A percentile compares a stretch with the other conserved stretches of the same genome.
Evolutionary conservation across 257 asterid genomes (phyloP).

Genomic region (Paulownia fortunei): DNA sequence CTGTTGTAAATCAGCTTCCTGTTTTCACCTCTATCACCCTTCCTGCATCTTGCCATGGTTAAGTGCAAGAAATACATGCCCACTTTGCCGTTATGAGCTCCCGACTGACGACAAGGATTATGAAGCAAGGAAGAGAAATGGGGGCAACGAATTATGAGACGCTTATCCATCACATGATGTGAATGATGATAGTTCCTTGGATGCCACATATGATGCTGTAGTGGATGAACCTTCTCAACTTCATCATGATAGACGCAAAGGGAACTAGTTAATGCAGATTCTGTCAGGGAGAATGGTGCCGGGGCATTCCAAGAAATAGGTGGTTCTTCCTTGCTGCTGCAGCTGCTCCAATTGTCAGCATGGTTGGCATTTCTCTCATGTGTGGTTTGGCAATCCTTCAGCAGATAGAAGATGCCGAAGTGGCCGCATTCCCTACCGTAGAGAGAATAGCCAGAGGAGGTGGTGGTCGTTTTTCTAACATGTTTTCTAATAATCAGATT

Average conservation of each 20-base stretch:
- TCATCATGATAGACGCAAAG: slow-evolving; percentile 22
- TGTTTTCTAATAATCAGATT: slow-evolving; percentile 11
- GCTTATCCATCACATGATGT: slow-evolving; percentile 40
- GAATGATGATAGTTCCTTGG: no score
- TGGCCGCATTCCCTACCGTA: slow-evolving; percentile 32
- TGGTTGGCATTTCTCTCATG: slow-evolving; percentile 67
- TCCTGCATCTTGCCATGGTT: slow-evolving; percentile 89
- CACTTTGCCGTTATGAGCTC: slow-evolving; percentile 90
- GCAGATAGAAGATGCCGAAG: slow-evolving; percentile 46
- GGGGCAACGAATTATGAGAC: slow-evolving; percentile 28
- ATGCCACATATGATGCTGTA: slow-evolving; percentile 37
- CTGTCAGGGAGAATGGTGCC: slow-evolving; percentile 24
- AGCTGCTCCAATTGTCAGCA: slow-evolving; percentile 73
- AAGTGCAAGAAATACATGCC: slow-evolving; percentile 83
- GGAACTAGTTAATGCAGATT: slow-evolving; percentile 35
- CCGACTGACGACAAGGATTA: slow-evolving; percentile 88
- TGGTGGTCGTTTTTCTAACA: slow-evolving; percentile 74
- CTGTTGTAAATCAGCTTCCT: slow-evolving; percentile 81
- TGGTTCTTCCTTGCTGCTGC: slow-evolving; percentile 67
- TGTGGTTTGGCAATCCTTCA: slow-evolving; percentile 64
- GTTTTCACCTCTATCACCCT: slow-evolving; percentile 82
- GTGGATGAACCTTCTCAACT: slow-evolving; percentile 40
- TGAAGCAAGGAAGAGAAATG: slow-evolving; percentile 58
- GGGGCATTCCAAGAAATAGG: slow-evolving; percentile 47
- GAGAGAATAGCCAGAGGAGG: slow-evolving; percentile 55